phyloP scores from a whole-genome alignment of 1,139 yeast genomes.

The Suhomyces kunorum region DNA sequence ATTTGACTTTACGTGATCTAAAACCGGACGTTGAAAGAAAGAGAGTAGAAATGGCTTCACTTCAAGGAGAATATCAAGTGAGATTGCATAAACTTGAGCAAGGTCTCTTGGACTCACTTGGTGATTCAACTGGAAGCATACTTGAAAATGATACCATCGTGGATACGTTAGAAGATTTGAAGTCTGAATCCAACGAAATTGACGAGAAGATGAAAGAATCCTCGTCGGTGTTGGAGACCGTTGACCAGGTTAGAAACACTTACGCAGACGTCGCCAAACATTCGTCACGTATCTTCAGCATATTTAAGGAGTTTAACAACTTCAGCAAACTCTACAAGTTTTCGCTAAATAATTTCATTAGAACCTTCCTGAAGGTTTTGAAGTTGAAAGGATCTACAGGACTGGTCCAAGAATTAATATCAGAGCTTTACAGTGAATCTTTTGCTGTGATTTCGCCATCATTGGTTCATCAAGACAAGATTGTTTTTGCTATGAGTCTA shows the following conservation, averaged over 20 bases:
- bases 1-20: conserved; percentile 53
- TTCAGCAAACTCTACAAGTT: conserved; percentile 59
- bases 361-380: conserved; percentile 44
- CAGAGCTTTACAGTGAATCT: conserved; percentile 41
- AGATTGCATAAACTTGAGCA: conserved; percentile 60
- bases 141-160: conserved; percentile 68
- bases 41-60: conserved; percentile 51
- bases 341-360: conserved; percentile 50
- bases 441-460: conserved; percentile 52
- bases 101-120: conserved; percentile 59
- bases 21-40: conserved; percentile 69
- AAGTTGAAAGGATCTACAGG: conserved; percentile 7
- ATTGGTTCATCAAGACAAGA: conserved; percentile 50
- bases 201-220: conserved; percentile 58
- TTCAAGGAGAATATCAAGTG: conserved; percentile 62
- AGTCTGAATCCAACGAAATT: conserved; percentile 60
- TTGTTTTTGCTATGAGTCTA: conserved; percentile 46
- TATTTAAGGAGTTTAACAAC: conserved; percentile 44
- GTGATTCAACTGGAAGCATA: conserved; percentile 59
- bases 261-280: conserved; percentile 58
- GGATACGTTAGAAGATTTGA: conserved; percentile 62
- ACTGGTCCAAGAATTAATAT: conserved; percentile 10
- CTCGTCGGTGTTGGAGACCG: conserved; percentile 51
- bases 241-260: conserved; percentile 48
- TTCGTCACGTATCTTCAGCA: conserved; percentile 50